These are phyloP conservation scores for Salinomyces thailandicus DNA, from an alignment of 2,329 filamentous ascomycete species.

Conservation along the genomic window DNA sequence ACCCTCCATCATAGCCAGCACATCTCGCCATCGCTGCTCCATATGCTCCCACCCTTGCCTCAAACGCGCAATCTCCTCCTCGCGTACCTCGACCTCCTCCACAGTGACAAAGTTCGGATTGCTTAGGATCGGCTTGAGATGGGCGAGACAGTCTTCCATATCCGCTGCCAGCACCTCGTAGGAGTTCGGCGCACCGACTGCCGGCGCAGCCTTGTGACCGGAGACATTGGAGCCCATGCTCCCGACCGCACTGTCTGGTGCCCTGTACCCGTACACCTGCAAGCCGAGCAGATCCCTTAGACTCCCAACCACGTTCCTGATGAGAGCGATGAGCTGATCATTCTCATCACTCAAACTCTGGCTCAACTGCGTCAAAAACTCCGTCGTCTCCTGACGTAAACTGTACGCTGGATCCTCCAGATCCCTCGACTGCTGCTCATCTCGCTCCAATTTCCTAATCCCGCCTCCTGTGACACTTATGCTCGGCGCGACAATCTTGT, in stretches of 20 bases:
- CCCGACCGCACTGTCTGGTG: constrained; percentile 23
- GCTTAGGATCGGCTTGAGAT: constrained; percentile 73
- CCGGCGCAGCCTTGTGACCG: constrained; percentile 14
- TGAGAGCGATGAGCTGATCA: constrained; percentile 62
- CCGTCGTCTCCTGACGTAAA: constrained; percentile 76
- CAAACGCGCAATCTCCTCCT: constrained; percentile 78
- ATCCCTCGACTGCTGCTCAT: constrained; percentile 21
- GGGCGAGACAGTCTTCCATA: constrained; percentile 66
- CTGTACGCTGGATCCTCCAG: constrained; percentile 52
- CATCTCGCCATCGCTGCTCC: constrained; percentile 82
- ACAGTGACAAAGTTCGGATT: constrained; percentile 95
- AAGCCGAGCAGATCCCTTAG: constrained; percentile 56
- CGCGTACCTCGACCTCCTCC: constrained; percentile 85
- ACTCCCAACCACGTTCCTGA: constrained; percentile 60
- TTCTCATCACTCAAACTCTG: constrained; percentile 85
- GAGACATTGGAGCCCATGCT: constrained; percentile 16
- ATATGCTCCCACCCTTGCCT: constrained; percentile 86
- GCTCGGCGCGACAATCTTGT: constrained; percentile 37
- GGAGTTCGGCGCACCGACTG: constrained; percentile 38
- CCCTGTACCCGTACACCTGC: constrained; percentile 24
- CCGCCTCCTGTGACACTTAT: constrained; percentile 38
- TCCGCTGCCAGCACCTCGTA: constrained; percentile 62
- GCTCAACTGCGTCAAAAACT: constrained; percentile 77
- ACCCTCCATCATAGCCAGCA: constrained; percentile 78
- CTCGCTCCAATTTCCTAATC: neutral